A percentile compares a stretch with the other conserved stretches of the same genome.
phyloP scores from a whole-genome alignment of 2,329 filamentous ascomycete genomes.

The Cladosporium sp. region DNA sequence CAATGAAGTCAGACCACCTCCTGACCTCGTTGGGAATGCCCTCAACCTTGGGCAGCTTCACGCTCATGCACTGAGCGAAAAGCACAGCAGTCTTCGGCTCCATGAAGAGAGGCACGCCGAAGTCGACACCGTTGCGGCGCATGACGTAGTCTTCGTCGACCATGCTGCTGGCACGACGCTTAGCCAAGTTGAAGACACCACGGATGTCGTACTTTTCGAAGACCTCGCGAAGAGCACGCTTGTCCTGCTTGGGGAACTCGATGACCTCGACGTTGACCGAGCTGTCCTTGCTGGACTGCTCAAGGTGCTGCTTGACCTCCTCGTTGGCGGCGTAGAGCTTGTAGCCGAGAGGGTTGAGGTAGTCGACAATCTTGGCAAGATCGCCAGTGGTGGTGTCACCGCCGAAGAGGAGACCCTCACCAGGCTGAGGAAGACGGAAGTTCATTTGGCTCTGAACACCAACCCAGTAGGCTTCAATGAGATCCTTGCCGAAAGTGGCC shows the following conservation, averaged over 20 bases:
- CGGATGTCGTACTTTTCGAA: constrained; percentile 97
- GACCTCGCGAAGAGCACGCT: constrained; percentile 87
- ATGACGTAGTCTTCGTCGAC: constrained; percentile 97
- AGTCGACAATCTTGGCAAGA: constrained; percentile 77
- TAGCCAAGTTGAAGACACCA: constrained; percentile 91
- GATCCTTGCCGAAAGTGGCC: constrained; percentile 94
- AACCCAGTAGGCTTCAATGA: constrained; percentile 96
- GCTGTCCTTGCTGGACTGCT: constrained; percentile 61
- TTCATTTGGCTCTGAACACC: constrained; percentile 85
- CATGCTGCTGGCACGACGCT: constrained; percentile 74
- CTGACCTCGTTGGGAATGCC: constrained; percentile 89
- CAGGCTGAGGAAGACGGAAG: constrained; percentile 92
- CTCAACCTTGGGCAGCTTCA: constrained; percentile 84
- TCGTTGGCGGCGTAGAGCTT: constrained; percentile 84
- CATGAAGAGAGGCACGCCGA: constrained; percentile 97
- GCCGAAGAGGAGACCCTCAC: constrained; percentile 91
- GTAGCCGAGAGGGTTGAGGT: constrained; percentile 84
- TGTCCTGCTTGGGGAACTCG: constrained; percentile 94
- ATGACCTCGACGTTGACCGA: constrained; percentile 78
- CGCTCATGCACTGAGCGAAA: constrained; percentile 94
- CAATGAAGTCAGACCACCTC: constrained; percentile 93
- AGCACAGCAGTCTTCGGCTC: constrained; percentile 97
- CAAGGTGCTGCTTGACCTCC: constrained; percentile 77
- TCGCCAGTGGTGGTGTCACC: constrained; percentile 70
- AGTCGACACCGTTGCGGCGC: constrained; percentile 96